These are phyloP conservation scores for Cyberlindnera saturnus DNA, from an alignment of 805 yeast genomes.

Conservation along the genomic window DNA sequence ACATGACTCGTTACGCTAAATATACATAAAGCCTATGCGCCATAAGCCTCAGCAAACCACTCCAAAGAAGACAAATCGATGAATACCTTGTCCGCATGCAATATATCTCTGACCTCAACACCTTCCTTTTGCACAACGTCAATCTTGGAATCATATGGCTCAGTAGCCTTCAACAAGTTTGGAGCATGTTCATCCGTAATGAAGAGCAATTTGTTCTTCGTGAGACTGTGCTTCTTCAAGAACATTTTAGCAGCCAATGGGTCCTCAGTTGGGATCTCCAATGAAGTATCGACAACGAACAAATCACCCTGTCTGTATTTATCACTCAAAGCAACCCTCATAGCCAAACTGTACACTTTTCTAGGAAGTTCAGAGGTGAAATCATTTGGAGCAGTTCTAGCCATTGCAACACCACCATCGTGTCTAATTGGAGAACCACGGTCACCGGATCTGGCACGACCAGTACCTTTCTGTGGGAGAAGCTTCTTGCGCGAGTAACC, in stretches of 20 bases:
- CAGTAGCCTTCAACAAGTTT: slow-evolving; percentile 58
- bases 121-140: slow-evolving; percentile 70
- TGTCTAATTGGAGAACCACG: slow-evolving; percentile 88
- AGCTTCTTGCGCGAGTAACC: slow-evolving; percentile 81
- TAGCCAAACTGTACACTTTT: slow-evolving; percentile 69
- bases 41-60: slow-evolving; percentile 36
- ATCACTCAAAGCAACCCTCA: slow-evolving; percentile 76
- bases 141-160: slow-evolving; percentile 44
- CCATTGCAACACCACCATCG: slow-evolving; percentile 86
- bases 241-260: slow-evolving; percentile 44
- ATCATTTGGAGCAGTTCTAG: slow-evolving; percentile 86
- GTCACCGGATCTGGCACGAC: slow-evolving; percentile 95
- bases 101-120: slow-evolving; percentile 74
- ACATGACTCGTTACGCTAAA: slow-evolving; percentile 2
- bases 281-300: slow-evolving; percentile 49
- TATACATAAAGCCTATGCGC: neutral
- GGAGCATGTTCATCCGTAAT: slow-evolving; percentile 53
- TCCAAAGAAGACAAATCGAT: slow-evolving; percentile 70
- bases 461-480: slow-evolving; percentile 87
- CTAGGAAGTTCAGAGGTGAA: slow-evolving; percentile 71
- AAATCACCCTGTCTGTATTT: slow-evolving; percentile 73
- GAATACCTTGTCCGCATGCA: slow-evolving; percentile 70
- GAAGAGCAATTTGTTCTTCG: slow-evolving; percentile 55
- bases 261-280: slow-evolving; percentile 33
- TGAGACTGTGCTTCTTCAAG: slow-evolving; percentile 41